Conservation (phyloP, 2,329 filamentous ascomycete species). For the Domatiomyces globalis region DNA sequence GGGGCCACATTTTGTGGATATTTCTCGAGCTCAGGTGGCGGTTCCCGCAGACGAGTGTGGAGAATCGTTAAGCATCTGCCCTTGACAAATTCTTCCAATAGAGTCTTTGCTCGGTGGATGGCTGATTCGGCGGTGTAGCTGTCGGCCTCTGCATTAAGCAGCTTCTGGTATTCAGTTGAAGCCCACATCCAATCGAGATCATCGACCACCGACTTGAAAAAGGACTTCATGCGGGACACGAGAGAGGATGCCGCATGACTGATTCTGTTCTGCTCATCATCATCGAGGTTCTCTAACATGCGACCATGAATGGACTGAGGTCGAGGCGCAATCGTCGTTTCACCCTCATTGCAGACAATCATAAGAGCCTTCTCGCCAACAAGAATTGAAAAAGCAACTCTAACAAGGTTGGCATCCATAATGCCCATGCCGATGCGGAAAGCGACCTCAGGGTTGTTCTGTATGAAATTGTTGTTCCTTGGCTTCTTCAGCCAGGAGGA, state of each 20-base stretch:
- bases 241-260: constrained; percentile 45
- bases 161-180: constrained; percentile 20
- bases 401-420: constrained; percentile 23
- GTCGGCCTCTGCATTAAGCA: constrained; percentile 13
- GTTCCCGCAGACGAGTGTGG: constrained; percentile 6
- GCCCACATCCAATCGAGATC: constrained; percentile 28
- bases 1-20: not conserved
- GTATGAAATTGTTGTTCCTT: constrained; percentile 45
- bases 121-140: too few species aligned
- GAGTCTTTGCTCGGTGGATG: constrained; percentile 14
- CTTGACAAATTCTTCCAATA: constrained; percentile 23
- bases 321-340: constrained; percentile 1
- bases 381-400: constrained; percentile 43
- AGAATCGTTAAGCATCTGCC: constrained; percentile 19
- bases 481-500: constrained; percentile 44
- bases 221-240: constrained; percentile 32
- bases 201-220: constrained; percentile 23
- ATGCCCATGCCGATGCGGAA: constrained; percentile 41
- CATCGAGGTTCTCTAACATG: constrained; percentile 34
- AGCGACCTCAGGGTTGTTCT: constrained; percentile 48
- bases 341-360: constrained; percentile 18
- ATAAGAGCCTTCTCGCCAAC: constrained; percentile 48
- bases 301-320: constrained; percentile 32
- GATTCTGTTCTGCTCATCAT: constrained; percentile 42
- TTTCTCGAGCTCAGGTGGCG: constrained; percentile 2